A percentile compares a stretch with the other conserved stretches of the same genome.
Conservation (phyloP, 371 early-diverging fungal species). For the Batrachochytrium dendrobatidis region DNA sequence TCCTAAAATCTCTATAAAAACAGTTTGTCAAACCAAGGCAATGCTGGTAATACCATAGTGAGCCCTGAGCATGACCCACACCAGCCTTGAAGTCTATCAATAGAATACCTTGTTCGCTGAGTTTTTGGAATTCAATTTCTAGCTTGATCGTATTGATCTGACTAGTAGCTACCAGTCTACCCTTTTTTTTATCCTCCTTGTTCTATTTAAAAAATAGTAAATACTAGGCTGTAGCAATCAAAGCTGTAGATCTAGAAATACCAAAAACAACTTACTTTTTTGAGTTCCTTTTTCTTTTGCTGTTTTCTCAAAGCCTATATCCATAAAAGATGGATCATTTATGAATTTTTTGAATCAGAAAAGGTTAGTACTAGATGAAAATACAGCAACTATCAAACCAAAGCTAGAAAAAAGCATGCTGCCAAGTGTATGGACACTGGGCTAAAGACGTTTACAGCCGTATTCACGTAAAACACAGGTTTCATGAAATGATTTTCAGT, state of each 20-base stretch:
- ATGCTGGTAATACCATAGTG: neutral
- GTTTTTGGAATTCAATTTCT: conserved; percentile 40
- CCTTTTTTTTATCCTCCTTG: conserved; percentile 51
- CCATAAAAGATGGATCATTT: no score
- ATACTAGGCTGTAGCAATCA: neutral
- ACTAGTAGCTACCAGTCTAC: conserved; percentile 42
- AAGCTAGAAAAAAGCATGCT: no score
- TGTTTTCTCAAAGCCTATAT: conserved; percentile 36
- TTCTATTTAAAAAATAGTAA: conserved; percentile 34
- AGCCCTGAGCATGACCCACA: no score
- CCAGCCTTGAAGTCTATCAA: neutral
- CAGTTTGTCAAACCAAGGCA: neutral
- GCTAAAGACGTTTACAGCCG: no score
- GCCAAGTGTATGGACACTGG: no score
- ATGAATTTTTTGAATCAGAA: no score
- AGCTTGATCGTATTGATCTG: conserved; percentile 46
- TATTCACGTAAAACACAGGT: no score
- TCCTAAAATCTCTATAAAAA: neutral
- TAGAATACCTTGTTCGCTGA: conserved; percentile 34
- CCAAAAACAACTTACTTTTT: conserved; percentile 41
- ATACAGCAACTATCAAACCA: no score
- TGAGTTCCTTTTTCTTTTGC: conserved; percentile 55
- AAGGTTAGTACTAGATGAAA: no score
- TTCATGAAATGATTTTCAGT: no score
- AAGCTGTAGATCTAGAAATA: neutral